These are phyloP conservation scores for Solanum verrucosum DNA, from an alignment of 257 asterid genomes.

Conservation along the genomic window DNA sequence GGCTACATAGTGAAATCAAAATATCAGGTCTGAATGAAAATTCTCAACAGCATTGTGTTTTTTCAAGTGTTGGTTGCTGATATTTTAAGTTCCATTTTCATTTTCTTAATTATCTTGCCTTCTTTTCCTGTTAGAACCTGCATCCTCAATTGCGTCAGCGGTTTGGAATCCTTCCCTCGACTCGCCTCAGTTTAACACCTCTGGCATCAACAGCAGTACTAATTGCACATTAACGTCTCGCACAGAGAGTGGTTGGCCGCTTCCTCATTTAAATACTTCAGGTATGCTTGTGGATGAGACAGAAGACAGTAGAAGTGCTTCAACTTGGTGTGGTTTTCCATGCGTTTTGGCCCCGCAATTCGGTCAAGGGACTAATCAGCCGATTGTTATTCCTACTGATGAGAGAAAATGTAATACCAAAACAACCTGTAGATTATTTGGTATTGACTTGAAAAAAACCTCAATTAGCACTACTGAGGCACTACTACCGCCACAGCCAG, in stretches of 20 bases:
- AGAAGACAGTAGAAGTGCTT: slow-evolving; percentile 41
- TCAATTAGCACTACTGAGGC: slow-evolving; percentile 18
- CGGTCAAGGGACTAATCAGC: slow-evolving; percentile 22
- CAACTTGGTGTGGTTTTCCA: slow-evolving; percentile 50
- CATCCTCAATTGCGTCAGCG: slow-evolving; percentile 36
- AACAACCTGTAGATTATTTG: slow-evolving; percentile 63
- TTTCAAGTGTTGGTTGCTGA: not conserved
- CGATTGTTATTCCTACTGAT: slow-evolving; percentile 16
- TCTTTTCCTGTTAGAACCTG: slow-evolving; percentile 22
- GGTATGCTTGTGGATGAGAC: slow-evolving; percentile 36
- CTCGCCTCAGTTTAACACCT: slow-evolving; percentile 19
- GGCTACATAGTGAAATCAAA: slow-evolving; percentile 33
- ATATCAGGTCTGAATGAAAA: slow-evolving; percentile 30
- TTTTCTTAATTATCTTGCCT: not conserved
- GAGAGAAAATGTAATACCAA: slow-evolving; percentile 36
- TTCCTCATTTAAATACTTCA: slow-evolving; percentile 16
- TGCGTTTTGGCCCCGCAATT: slow-evolving; percentile 22
- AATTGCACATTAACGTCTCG: slow-evolving; percentile 3
- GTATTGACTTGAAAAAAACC: slow-evolving; percentile 67
- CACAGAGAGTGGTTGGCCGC: slow-evolving; percentile 7
- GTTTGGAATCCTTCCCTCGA: slow-evolving; percentile 47
- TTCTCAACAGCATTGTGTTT: not conserved
- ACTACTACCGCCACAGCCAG: slow-evolving; percentile 17
- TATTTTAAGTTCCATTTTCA: not conserved
- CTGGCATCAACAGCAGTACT: slow-evolving; percentile 12